phyloP scores from a whole-genome alignment of 495 filamentous ascomycete species.

The Penicillium tannophilum region DNA sequence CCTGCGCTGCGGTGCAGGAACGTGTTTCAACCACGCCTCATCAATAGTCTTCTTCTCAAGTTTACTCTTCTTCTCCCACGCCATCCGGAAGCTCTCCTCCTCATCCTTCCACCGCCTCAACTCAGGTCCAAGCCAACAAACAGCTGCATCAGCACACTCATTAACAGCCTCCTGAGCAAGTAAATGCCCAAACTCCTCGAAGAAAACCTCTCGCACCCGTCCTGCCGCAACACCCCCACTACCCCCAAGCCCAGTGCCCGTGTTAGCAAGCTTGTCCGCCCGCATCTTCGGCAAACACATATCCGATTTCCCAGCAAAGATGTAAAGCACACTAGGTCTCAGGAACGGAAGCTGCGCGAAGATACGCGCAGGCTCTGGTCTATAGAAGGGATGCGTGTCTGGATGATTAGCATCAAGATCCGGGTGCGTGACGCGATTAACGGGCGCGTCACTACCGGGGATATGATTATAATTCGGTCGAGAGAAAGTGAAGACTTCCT shows the following conservation, averaged over 20 bases:
- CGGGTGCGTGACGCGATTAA: conserved; percentile 50
- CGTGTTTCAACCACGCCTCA: conserved; percentile 54
- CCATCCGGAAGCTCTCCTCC: conserved; percentile 59
- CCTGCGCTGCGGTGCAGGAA: conserved; percentile 46
- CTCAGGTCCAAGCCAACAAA: conserved; percentile 63
- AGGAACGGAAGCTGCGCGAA: conserved; percentile 67
- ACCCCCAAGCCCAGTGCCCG: conserved; percentile 50
- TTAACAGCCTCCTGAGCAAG: conserved; percentile 78
- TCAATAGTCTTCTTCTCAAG: conserved; percentile 61
- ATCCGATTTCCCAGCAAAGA: conserved; percentile 69
- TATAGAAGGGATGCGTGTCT: conserved; percentile 67
- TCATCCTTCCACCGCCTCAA: conserved; percentile 64
- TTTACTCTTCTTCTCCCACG: conserved; percentile 51
- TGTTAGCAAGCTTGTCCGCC: conserved; percentile 46
- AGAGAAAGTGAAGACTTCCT: conserved; percentile 64
- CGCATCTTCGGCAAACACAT: conserved; percentile 58
- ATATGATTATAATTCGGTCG: conserved; percentile 53
- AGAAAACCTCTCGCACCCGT: conserved; percentile 65
- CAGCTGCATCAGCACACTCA: conserved; percentile 64
- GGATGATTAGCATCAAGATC: conserved; percentile 43
- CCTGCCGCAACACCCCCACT: conserved; percentile 58
- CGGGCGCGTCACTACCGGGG: conserved; percentile 33
- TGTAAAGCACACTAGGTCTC: conserved; percentile 78
- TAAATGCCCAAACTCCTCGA: conserved; percentile 75
- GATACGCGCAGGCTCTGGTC: conserved; percentile 66